Percentiles rank a stretch among this genome's conserved stretches.
These are phyloP conservation scores for Aspergillus sojae DNA, from an alignment of 2,329 filamentous ascomycete species.

Conservation along the genomic window DNA sequence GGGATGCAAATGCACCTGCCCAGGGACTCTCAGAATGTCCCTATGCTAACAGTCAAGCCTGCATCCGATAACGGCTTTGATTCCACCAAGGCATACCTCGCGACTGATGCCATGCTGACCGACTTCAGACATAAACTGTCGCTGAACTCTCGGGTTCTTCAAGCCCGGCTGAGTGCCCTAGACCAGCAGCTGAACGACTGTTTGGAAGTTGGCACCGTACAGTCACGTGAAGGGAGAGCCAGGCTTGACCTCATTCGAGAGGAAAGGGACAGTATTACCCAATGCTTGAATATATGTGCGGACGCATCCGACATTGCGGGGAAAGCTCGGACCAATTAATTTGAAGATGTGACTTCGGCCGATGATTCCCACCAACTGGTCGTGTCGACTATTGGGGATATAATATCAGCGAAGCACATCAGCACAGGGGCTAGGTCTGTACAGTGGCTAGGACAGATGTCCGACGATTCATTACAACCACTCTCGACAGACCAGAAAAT, in stretches of 20 bases:
- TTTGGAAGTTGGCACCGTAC: constrained; percentile 8
- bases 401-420: constrained; percentile 35
- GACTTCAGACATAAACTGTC: too few relatives aligned
- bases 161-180: constrained; percentile 25
- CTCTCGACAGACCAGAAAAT: constrained; percentile 20
- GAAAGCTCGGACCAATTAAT: constrained; percentile 29
- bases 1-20: constrained; percentile 19
- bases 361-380: constrained; percentile 35
- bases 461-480: constrained; percentile 35
- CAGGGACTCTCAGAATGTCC: not conserved
- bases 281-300: constrained; percentile 15
- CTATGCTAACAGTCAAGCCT: not conserved
- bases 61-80: too few relatives aligned
- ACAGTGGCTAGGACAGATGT: constrained; percentile 36
- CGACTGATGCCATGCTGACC: too few relatives aligned
- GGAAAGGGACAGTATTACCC: constrained; percentile 28
- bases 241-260: constrained; percentile 25
- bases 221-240: constrained; percentile 15
- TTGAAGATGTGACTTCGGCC: constrained; percentile 30
- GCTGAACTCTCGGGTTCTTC: not conserved
- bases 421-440: constrained; percentile 38
- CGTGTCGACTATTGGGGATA: constrained; percentile 35
- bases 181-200: constrained; percentile 21
- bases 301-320: constrained; percentile 30
- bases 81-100: too few relatives aligned